phyloP scores from a whole-genome alignment of 306 rosid species.

The Mimosa bimucronata region DNA sequence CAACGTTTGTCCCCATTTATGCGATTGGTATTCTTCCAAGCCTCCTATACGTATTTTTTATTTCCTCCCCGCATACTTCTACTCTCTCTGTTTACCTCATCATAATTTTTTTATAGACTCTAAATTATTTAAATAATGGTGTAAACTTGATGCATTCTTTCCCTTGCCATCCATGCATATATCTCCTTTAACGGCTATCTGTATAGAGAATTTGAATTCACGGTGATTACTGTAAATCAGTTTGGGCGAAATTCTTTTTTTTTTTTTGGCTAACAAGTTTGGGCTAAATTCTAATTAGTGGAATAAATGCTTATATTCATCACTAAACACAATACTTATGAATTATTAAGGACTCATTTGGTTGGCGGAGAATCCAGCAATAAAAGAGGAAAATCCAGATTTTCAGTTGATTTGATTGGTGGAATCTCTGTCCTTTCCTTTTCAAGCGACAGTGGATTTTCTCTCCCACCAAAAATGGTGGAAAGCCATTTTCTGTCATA shows the following conservation, averaged over 20 bases:
- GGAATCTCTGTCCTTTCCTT: no score
- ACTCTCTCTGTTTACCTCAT: not conserved
- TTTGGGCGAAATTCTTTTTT: not conserved
- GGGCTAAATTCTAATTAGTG: not conserved
- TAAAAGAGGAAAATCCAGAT: no score
- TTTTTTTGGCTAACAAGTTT: no score
- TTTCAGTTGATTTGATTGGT: no score
- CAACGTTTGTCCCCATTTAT: not conserved
- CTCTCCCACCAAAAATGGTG: no score
- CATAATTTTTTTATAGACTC: not conserved
- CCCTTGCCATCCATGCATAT: not conserved
- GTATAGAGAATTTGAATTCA: not conserved
- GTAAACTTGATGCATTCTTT: not conserved
- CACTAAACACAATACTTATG: not conserved
- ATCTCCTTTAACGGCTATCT: not conserved
- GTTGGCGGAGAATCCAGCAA: no score
- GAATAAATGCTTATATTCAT: not conserved
- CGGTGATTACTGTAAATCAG: not conserved
- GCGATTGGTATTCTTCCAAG: not conserved
- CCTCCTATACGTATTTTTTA: not conserved
- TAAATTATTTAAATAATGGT: not conserved
- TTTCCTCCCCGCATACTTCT: not conserved
- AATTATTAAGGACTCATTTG: no score
- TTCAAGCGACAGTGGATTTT: no score
- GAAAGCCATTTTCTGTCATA: no score